Conservation (phyloP, 148 eudicot genomes). For the Amaranthus palmeri region DNA sequence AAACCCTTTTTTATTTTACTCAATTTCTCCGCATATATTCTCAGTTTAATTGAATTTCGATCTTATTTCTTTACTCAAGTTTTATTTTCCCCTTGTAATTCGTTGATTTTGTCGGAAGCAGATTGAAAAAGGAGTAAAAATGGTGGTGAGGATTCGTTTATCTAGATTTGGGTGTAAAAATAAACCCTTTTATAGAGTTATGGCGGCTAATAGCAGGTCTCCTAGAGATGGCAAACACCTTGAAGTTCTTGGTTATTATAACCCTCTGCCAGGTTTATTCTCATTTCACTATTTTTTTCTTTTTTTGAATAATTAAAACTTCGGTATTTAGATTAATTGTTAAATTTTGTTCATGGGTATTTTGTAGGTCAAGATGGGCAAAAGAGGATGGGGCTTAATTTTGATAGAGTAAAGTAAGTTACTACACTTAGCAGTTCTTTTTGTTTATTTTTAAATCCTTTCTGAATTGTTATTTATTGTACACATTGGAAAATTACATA, state of each 20-base stretch:
- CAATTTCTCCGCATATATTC: background rate
- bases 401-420: slow-evolving; percentile 90
- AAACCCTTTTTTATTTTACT: no score
- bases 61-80: background rate
- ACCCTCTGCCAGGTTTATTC: slow-evolving; percentile 72
- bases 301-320: background rate
- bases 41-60: background rate
- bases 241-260: slow-evolving; percentile 86
- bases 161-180: slow-evolving; percentile 80
- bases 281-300: background rate
- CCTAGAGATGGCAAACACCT: slow-evolving; percentile 95
- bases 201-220: slow-evolving; percentile 90
- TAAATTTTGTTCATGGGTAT: background rate
- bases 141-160: slow-evolving; percentile 78
- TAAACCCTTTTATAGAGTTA: slow-evolving; percentile 76
- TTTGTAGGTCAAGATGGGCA: slow-evolving; percentile 85
- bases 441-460: background rate
- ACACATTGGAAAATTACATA: background rate
- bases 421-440: background rate
- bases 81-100: background rate
- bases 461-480: background rate
- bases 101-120: background rate
- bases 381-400: slow-evolving; percentile 89
- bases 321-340: background rate
- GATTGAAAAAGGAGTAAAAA: slow-evolving; percentile 23